Base-by-base conservation (phyloP, 2,329 filamentous ascomycete species). In the Fonsecaea nubica region DNA sequence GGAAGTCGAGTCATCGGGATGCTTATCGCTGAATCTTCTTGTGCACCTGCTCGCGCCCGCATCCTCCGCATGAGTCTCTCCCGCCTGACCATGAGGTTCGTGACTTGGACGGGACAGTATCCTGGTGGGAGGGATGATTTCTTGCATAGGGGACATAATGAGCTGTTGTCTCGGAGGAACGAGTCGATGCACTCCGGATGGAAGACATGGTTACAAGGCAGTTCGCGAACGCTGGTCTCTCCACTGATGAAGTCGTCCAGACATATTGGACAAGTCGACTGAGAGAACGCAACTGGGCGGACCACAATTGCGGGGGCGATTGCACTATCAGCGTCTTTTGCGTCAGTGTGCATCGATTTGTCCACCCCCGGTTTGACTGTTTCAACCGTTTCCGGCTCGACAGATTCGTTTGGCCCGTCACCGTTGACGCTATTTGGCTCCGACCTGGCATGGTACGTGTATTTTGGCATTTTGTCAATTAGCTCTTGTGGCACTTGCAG, bases 201-300 rank as follows among this genome's bases (percentile, higher is more conserved):
- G 78, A 93, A 99, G 64, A 98, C 94, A 76, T 99, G 95, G 0
- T 90, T 89, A 73, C 95, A 99, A 0, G 92, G 88, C 2, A 98
- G 83, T 78, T 97, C 91, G 63, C 93, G 90, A 63, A 98, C 93
- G 21, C 88, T 86, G 0, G 91, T 90, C 18, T 84, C 80, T 42
- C 87, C 85, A 15, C 88, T 85, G 33, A 90, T 84, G 74, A 92
- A 98, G 66, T 92, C 87, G 62, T 92, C 91, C 0, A 96, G 84
- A 75, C 95, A 99, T 61, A 98, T 97, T n/a, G 92, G 88, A 75
- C 95, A 98, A 2, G 86, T 89, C 0, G 92, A 89, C 76, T 98
- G 95, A 21, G 89, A 87, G 72, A 91, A 83, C 6, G 78, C 76
- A 35, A 77, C 71, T 73, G 72, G 70, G 54, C 68, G 65, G 9